Conservation (phyloP, 495 filamentous ascomycete genomes). For the Darksidea phi region DNA sequence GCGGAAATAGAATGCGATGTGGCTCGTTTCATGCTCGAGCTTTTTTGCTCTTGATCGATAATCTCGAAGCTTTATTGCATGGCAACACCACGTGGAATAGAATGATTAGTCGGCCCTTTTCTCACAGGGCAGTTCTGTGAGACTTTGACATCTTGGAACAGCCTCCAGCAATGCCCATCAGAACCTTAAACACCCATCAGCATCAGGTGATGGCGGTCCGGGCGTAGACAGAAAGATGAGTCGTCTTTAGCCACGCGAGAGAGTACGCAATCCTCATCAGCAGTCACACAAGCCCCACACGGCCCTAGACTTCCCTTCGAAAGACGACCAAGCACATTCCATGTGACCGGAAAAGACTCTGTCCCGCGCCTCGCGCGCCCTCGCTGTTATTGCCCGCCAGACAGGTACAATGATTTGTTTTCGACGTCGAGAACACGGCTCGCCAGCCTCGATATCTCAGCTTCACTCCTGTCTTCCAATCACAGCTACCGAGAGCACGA, state of each 20-base stretch:
- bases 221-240: background rate
- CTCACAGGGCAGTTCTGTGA: too few relatives aligned
- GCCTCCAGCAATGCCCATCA: too few relatives aligned
- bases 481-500: background rate
- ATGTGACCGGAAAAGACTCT: background rate
- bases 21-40: too few relatives aligned
- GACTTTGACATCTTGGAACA: too few relatives aligned
- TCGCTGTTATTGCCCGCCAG: background rate
- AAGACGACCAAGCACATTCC: background rate
- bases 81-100: too few relatives aligned
- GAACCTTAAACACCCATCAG: background rate
- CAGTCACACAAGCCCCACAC: background rate
- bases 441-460: background rate
- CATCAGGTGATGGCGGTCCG: background rate
- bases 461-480: background rate
- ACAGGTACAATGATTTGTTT: background rate
- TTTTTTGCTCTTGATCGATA: too few relatives aligned
- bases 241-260: constrained; percentile 1
- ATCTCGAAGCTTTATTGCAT: too few relatives aligned
- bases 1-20: too few relatives aligned
- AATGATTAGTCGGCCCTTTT: too few relatives aligned
- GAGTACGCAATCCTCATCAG: background rate
- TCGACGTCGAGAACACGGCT: background rate
- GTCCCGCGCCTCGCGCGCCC: background rate
- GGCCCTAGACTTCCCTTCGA: background rate